phyloP scores from a whole-genome alignment of 23 red algal genomes.

The Agarophyton chilense region DNA sequence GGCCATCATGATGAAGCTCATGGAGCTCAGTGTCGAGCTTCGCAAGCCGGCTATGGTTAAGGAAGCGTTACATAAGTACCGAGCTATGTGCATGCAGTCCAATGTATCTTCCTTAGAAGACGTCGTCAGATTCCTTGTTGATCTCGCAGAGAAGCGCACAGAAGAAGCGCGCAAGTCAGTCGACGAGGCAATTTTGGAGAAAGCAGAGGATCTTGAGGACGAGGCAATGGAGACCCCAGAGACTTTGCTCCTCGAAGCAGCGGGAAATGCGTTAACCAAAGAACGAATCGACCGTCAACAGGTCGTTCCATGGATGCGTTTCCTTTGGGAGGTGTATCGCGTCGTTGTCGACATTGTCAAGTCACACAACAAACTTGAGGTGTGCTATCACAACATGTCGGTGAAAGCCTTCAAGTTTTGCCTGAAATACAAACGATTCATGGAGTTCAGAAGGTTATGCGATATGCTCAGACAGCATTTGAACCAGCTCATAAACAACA shows the following conservation, averaged over 20 bases:
- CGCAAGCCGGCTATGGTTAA: slow-evolving; percentile 86
- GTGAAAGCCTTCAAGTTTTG: slow-evolving; percentile 89
- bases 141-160: slow-evolving; percentile 59
- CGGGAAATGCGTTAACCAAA: slow-evolving; percentile 80
- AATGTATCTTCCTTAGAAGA: slow-evolving; percentile 90
- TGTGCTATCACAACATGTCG: slow-evolving; percentile 92
- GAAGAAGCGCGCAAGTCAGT: slow-evolving; percentile 68
- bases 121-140: slow-evolving; percentile 74
- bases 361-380: slow-evolving; percentile 85
- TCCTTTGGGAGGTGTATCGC: slow-evolving; percentile 97
- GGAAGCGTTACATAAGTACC: slow-evolving; percentile 97
- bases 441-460: slow-evolving; percentile 96
- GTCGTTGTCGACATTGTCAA: slow-evolving; percentile 96
- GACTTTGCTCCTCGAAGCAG: slow-evolving; percentile 90
- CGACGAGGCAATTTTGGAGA: slow-evolving; percentile 55
- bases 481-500: slow-evolving; percentile 78
- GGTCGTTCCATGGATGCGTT: slow-evolving; percentile 96
- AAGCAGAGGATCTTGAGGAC: slow-evolving; percentile 83
- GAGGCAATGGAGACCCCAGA: slow-evolving; percentile 84
- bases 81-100: slow-evolving; percentile 88
- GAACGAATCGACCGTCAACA: slow-evolving; percentile 93
- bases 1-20: slow-evolving; percentile 97
- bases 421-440: slow-evolving; percentile 78
- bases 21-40: slow-evolving; percentile 92
- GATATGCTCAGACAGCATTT: slow-evolving; percentile 99